Percentiles rank a stretch among this genome's conserved stretches.
These are phyloP conservation scores for Heterotrichella gracilis DNA, from an alignment of 352 stramenopile genomes.

Conservation along the genomic window DNA sequence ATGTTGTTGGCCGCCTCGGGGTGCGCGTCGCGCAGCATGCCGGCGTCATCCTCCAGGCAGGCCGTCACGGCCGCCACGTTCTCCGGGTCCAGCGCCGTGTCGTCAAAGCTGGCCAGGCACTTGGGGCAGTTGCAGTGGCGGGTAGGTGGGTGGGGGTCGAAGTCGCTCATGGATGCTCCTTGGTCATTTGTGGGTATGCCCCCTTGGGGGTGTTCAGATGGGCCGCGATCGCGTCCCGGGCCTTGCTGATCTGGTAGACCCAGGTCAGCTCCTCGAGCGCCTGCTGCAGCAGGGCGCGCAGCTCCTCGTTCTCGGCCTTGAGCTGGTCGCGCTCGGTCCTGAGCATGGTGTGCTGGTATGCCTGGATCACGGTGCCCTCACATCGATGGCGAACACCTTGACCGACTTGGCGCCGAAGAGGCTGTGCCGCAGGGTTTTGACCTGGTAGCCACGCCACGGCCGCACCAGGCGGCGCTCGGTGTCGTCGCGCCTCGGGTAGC, in stretches of 20 bases:
- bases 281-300: background rate
- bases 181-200: background rate
- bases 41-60: background rate
- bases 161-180: too few species aligned
- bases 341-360: background rate
- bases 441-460: background rate
- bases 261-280: background rate
- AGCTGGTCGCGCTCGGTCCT: background rate
- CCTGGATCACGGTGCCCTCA: constrained; percentile 8
- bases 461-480: constrained; percentile 1
- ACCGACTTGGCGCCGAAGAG: background rate
- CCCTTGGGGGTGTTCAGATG: background rate
- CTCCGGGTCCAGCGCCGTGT: constrained; percentile 1
- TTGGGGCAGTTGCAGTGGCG: background rate
- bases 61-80: background rate
- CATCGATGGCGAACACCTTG: constrained; percentile 1
- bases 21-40: background rate
- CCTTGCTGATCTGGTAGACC: constrained; percentile 2
- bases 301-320: background rate
- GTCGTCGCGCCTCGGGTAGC: background rate
- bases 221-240: background rate
- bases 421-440: background rate
- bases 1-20: constrained; percentile 4
- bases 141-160: background rate
- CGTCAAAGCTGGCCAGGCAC: background rate